Evolutionary conservation across 2,329 filamentous ascomycete genomes (phyloP), one percentile per base, ranked within the genome.

Genomic region (Sarocladium strictum): DNA sequence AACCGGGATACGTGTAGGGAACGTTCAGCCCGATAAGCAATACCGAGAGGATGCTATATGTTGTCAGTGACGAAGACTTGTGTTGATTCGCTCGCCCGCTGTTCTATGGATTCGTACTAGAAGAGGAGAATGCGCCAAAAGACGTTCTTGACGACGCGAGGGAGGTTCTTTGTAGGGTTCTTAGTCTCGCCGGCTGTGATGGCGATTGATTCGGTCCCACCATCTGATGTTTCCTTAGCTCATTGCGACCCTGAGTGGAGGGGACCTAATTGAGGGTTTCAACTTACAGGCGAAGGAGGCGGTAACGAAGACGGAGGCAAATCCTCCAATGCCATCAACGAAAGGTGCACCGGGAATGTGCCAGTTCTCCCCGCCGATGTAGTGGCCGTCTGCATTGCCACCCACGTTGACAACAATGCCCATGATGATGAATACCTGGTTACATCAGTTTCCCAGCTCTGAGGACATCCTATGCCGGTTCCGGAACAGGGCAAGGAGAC

Each of bases 161-260:
- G 84, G 32, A 87, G 69, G 55, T 76, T 85, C 58, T 75, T 76
- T 17, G 79, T 74, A 0, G 84, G 84, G 59, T 86, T 75, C 59
- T 79, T 81, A 2, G 84, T 86, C 65, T 87, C 84, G 41, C 83
- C 83, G 1, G 83, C 83, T 0, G 84, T 85, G 55, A 86, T 83
- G 52, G 81, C 83, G 50, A 86, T 84, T 32, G 77, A 81, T 65
- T 86, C 83, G 2, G 81, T 85, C 53, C 83, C 84, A 32, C 51
- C 51, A 29, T 53, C 51, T 53, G n/a, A 15, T 15, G 10, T 21
- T 41, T 45, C 40, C 6, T 53, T 41, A 53, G 51, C 33, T 26
- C 35, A 41, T 41, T n/a, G n/a, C 24, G 11, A 32, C 12, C 12
- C 12, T 12, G 29, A 6, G 6, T 6, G 21, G 14, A 19, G 50